A percentile compares a stretch with the other conserved stretches of the same genome.
phyloP scores from a whole-genome alignment of 225 moss, liverwort and hornwort species.

The Pleurozium schreberi region DNA sequence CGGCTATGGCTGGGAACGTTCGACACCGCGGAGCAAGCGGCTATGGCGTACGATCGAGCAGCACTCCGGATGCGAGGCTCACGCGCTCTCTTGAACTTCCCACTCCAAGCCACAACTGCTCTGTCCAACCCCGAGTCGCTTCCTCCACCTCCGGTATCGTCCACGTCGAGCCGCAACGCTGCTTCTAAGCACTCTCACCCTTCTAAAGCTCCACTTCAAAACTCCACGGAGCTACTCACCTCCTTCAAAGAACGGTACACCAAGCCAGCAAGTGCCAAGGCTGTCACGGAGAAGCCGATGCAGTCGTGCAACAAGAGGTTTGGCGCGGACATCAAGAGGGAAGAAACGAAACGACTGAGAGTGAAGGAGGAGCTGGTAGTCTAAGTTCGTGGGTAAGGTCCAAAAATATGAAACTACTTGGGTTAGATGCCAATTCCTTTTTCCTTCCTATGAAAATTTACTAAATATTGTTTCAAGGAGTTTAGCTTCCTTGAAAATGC shows the following conservation, averaged over 20 bases:
- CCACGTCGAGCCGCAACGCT: constrained; percentile 7
- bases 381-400: neutral
- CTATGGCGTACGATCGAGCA: constrained; percentile 35
- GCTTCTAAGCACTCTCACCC: neutral
- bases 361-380: constrained; percentile 6
- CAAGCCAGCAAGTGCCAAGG: neutral
- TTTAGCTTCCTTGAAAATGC: no score
- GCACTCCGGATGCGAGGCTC: constrained; percentile 41
- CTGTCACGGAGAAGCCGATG: neutral
- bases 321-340: neutral
- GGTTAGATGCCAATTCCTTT: no score
- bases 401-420: no score
- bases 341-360: constrained; percentile 2
- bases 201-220: neutral
- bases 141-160: constrained; percentile 16
- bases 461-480: no score
- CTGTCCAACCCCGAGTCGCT: constrained; percentile 28
- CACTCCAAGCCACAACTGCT: constrained; percentile 25
- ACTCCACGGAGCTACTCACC: neutral
- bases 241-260: constrained; percentile 14
- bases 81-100: constrained; percentile 34
- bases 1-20: constrained; percentile 39
- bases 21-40: constrained; percentile 38
- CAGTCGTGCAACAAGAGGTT: constrained; percentile 9
- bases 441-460: no score